Base-by-base conservation (phyloP, 345 rosid species). In the Psidium friedrichsthalianum region DNA sequence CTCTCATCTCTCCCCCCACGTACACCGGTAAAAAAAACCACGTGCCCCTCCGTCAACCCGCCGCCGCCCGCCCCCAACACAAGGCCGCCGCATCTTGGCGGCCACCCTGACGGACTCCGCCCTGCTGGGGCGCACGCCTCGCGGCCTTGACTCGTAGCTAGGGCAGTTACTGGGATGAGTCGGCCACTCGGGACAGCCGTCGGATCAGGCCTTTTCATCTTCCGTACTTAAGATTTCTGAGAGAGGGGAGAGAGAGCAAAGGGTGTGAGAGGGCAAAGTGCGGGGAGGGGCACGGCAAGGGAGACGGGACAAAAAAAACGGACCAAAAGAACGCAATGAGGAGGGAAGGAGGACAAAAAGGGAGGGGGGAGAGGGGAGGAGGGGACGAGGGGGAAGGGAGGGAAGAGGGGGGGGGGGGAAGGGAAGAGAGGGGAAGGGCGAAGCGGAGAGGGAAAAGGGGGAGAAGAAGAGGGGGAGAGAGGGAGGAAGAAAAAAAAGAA, bases 1-100 rank as follows among this genome's bases (percentile, higher is more conserved):
- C 90, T 95, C 98, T n/a, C 98, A 94, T 94, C 90, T 95, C 98
- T 56, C 94, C 98, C 3, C 99, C 99, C 22, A 98, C 99, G 89
- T 91, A 94, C 11, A 98, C 96, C 61, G 99, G 98, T n/a, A n/a
- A n/a, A n/a, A n/a, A n/a, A n/a, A n/a, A n/a, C n/a, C 3, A 98
- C 93, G 91, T 94, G 92, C 5, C 99, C 99, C 51, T 91, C 90
- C 8, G 99, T 98, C 32, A 95, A n/a, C n/a, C 98, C 1, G 92
- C 64, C 4, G 82, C 90, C 5, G 98, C 92, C 97, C 1, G 91
- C 58, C 6, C 85, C 84, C 18, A 93, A 89, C 54, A n/a, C n/a
- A 36, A 36, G 36, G 36, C 36, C 92, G 22, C 15, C 86, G 89
- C 55, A 82, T 14, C 85, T 74, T 69, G 47, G 90, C 85, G 5